Conservation (phyloP, 352 stramenopile species). For the Pythium graminicola region DNA sequence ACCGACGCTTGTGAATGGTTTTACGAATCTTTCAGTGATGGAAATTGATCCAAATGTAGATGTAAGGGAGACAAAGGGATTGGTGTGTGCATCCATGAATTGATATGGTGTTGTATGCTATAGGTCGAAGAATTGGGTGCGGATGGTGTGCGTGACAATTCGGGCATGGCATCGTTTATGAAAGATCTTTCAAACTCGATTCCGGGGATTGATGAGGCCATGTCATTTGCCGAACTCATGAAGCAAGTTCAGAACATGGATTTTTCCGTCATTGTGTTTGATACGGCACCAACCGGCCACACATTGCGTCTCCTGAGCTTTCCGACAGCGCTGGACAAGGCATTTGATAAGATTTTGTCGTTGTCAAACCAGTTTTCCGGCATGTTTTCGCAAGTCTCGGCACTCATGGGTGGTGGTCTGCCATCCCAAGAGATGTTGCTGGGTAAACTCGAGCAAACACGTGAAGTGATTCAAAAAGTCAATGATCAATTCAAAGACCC, state of each 20-base stretch:
- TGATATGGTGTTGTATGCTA: too few relatives aligned
- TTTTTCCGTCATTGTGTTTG: conserved; percentile 98
- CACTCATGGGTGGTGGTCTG: conserved; percentile 62
- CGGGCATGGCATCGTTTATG: conserved; percentile 92
- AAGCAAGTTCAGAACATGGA: conserved; percentile 97
- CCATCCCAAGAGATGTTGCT: conserved; percentile 93
- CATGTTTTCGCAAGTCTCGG: conserved; percentile 83
- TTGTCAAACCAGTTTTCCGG: conserved; percentile 91
- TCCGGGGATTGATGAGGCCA: conserved; percentile 98
- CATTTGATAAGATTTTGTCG: conserved; percentile 97
- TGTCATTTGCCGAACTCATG: conserved; percentile 99
- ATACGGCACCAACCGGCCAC: conserved; percentile 97
- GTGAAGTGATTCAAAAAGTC: conserved; percentile 98
- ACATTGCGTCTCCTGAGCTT: conserved; percentile 96
- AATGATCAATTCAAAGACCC: conserved; percentile 99
- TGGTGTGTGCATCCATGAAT: too few relatives aligned
- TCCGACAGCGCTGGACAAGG: conserved; percentile 97
- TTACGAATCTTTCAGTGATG: conserved; percentile 98
- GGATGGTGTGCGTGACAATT: conserved; percentile 79
- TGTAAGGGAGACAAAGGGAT: too few relatives aligned
- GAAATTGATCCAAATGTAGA: conserved; percentile 95
- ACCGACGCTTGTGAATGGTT: conserved; percentile 96
- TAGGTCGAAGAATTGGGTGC: conserved; percentile 80
- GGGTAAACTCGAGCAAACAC: conserved; percentile 93
- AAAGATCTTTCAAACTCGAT: conserved; percentile 97